Evolutionary conservation across 345 rosid species (phyloP).

Genomic region (Eutrema japonicum): DNA sequence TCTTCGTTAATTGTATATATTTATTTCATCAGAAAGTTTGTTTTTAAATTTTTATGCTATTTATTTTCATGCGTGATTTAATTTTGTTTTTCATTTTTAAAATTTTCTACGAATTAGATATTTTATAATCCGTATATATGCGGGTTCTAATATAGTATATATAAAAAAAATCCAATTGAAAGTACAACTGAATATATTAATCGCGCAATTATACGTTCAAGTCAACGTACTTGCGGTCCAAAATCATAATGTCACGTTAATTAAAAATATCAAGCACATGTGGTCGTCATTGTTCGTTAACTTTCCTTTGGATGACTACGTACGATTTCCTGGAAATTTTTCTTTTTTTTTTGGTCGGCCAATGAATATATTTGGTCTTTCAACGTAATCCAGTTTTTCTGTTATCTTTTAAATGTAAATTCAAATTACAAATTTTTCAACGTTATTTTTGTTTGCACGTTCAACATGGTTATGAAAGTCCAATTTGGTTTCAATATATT

Average conservation of each 20-base stretch:
- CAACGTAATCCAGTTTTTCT: constrained; percentile 14
- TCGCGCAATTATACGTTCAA: constrained; percentile 6
- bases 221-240: constrained; percentile 30
- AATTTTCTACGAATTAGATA: too few species aligned
- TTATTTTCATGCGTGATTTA: too few species aligned
- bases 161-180: not conserved
- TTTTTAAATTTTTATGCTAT: too few species aligned
- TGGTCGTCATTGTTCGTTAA: constrained; percentile 21
- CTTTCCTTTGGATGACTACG: constrained; percentile 7
- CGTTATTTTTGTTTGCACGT: not conserved
- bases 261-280: constrained; percentile 9
- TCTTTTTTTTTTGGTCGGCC: too few species aligned
- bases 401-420: not conserved
- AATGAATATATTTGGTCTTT: constrained; percentile 12
- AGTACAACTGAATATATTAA: not conserved
- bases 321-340: constrained; percentile 10
- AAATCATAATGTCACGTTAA: not conserved
- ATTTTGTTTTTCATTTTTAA: too few species aligned
- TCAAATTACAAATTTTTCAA: not conserved
- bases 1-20: too few species aligned
- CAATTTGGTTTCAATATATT: constrained; percentile 16
- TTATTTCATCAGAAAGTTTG: too few species aligned
- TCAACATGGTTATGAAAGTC: constrained; percentile 11
- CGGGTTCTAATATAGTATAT: too few species aligned
- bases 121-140: too few species aligned